Conservation (phyloP, 306 rosid genomes). For the Prosopis cineraria region DNA sequence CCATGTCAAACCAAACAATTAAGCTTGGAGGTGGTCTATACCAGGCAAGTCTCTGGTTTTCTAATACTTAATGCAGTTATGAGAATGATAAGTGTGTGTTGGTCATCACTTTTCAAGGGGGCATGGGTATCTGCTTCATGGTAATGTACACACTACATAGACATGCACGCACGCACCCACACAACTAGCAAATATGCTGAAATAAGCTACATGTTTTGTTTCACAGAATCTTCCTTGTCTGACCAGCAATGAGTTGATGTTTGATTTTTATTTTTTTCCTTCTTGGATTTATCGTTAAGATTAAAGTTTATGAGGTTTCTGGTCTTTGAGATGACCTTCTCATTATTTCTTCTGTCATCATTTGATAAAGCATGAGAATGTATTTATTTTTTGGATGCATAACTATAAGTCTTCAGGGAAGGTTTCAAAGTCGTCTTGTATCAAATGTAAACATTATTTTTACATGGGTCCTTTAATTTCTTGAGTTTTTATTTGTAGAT, state of each 20-base stretch:
- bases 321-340: not conserved
- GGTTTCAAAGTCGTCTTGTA: not conserved
- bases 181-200: not conserved
- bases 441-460: not conserved
- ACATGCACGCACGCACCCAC: not conserved
- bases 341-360: slow-evolving; percentile 4
- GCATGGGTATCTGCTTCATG: not conserved
- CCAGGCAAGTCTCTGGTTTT: slow-evolving; percentile 54
- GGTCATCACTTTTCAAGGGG: not conserved
- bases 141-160: not conserved
- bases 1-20: slow-evolving; percentile 78
- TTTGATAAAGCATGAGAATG: not conserved
- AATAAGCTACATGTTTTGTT: not conserved
- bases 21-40: slow-evolving; percentile 91
- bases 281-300: not conserved
- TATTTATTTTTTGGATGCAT: not conserved
- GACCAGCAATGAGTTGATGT: not conserved
- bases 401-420: not conserved
- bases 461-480: not conserved
- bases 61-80: not conserved
- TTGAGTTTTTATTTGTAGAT: not conserved
- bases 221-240: not conserved
- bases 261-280: not conserved
- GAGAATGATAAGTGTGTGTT: not conserved
- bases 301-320: not conserved